Conservation (phyloP, 2,329 filamentous ascomycete genomes). For the Xylariaceae sp. region DNA sequence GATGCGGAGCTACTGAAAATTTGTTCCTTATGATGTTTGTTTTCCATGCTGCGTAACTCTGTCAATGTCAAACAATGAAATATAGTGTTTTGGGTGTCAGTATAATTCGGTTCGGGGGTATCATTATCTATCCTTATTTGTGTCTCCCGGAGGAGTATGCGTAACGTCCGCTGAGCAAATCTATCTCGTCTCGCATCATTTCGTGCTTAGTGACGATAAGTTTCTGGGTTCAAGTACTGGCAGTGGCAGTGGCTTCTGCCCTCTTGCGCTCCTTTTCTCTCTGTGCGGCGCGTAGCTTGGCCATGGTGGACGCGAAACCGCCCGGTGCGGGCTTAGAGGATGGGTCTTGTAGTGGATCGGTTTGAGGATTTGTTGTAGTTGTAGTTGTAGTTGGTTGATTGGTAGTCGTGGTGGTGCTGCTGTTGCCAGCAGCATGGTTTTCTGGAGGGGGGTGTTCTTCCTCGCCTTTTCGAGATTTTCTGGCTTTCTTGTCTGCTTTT, state of each 20-base stretch:
- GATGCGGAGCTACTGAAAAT: too few species aligned
- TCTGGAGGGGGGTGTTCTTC: neutral
- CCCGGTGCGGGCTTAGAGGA: constrained; percentile 30
- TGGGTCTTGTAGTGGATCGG: constrained; percentile 4
- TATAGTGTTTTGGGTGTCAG: too few species aligned
- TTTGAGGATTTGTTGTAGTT: neutral
- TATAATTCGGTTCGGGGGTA: too few species aligned
- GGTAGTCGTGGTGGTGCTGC: constrained; percentile 9
- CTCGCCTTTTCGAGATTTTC: neutral
- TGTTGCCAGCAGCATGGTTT: neutral
- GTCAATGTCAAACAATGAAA: too few species aligned
- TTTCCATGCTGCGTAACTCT: too few species aligned
- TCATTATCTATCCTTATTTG: too few species aligned
- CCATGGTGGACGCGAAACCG: constrained; percentile 43
- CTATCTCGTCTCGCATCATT: neutral
- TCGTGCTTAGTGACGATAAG: neutral
- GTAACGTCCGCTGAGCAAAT: neutral
- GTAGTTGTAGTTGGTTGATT: constrained; percentile 4
- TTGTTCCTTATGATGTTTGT: too few species aligned
- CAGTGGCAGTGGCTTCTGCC: constrained; percentile 28
- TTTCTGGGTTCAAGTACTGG: neutral
- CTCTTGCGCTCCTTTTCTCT: constrained; percentile 50
- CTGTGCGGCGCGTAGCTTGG: constrained; percentile 54
- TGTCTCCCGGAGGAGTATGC: too few species aligned
- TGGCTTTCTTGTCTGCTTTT: constrained; percentile 17